Base-by-base conservation (phyloP, 306 rosid species). In the Citrullus mucosospermus region DNA sequence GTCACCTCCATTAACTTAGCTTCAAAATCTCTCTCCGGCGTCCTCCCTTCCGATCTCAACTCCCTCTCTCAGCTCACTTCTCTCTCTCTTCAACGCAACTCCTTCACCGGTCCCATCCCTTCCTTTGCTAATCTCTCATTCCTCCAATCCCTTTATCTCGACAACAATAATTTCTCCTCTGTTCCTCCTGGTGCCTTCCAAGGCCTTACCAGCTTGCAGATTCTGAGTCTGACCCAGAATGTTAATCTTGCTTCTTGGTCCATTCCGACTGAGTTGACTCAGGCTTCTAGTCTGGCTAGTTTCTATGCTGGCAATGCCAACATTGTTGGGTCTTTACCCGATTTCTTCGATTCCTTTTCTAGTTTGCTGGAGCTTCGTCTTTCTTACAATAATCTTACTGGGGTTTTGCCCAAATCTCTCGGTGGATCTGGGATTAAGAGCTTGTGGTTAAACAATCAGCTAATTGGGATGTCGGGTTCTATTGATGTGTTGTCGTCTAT, bases 391-490 rank as follows among this genome's bases (percentile, higher is more conserved):
- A 88, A 90, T 60, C 85, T 94, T 76, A 85, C 89, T 36, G 98
- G 98, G 6, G 8, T 36, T 2, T 80, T 94, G 32, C 97, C 98
- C 2, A 62, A 22, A 20, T 80, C 92, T 5, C 78, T 94, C 3
- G 83, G 82, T 0, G 82, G 83, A 65, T 89, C 98, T 15, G 80
- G 61, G 41, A 87, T 94, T 59, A 67, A 5, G 46, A 76, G 51
- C 13, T 62, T 94, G 2, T 94, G 98, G 98, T 83, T 94, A 69
- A 94, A 94, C 82, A 94, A 94, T 57, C 97, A 94, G 86, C 20
- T 18, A 0, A 46, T 17, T 32, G 97, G 97, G 5, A 76, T 94
- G 0, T 87, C 96, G 0, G 97, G 96, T 51, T 66, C 84, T 2
- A 59, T 94, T 34, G 84, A 77, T 0, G 85, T 92, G 18, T 61